These are phyloP conservation scores for Pisolithus albus DNA, from an alignment of 768 basidiomycete genomes.

Conservation along the genomic window DNA sequence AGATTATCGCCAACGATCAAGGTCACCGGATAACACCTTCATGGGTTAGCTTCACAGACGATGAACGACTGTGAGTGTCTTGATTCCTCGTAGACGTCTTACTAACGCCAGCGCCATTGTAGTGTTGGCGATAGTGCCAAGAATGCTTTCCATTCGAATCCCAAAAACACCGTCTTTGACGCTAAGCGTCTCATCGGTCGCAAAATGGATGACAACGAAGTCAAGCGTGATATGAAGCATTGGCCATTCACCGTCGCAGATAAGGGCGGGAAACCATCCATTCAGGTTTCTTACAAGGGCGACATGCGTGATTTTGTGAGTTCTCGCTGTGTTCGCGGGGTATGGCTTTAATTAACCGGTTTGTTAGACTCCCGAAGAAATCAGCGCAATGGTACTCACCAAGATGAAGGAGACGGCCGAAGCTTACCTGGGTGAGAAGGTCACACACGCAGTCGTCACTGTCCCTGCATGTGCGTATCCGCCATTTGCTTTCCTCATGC, in stretches of 20 bases:
- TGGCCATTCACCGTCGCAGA: constrained; percentile 84
- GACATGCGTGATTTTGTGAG: constrained; percentile 79
- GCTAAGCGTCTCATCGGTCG: constrained; percentile 94
- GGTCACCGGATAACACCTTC: constrained; percentile 87
- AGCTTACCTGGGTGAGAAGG: constrained; percentile 92
- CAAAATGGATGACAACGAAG: constrained; percentile 72
- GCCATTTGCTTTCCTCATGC: neutral
- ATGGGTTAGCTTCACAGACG: constrained; percentile 77
- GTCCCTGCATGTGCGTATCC: constrained; percentile 81
- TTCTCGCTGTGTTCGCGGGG: constrained; percentile 6
- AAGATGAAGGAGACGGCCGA: constrained; percentile 99
- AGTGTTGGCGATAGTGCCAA: constrained; percentile 92
- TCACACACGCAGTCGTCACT: constrained; percentile 96
- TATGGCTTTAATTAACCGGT: neutral
- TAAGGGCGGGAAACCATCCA: constrained; percentile 73
- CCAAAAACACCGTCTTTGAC: constrained; percentile 91
- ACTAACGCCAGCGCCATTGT: neutral
- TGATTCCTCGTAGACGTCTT: neutral
- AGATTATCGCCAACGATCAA: constrained; percentile 87
- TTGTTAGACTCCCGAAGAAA: constrained; percentile 82
- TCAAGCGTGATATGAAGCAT: constrained; percentile 81
- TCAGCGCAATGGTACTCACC: constrained; percentile 88
- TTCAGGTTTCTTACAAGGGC: constrained; percentile 73
- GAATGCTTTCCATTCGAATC: constrained; percentile 90
- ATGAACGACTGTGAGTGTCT: constrained; percentile 54